Base-by-base conservation (phyloP, 768 basidiomycete species). In the Hygrocybe coccinea region DNA sequence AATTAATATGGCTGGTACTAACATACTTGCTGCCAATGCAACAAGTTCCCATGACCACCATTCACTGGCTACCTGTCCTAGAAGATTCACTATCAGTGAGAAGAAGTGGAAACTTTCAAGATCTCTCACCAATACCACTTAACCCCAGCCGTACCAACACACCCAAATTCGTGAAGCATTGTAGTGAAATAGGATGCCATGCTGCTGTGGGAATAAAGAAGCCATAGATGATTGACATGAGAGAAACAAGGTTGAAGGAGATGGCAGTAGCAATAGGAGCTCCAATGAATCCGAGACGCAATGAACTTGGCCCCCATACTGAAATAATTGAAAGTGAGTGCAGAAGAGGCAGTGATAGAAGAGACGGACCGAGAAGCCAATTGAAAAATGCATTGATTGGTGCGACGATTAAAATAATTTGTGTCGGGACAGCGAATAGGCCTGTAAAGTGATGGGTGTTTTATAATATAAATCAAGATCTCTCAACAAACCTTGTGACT, bases 41-140 rank as follows among this genome's bases (percentile, higher is more conserved):
- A 89, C 70, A 5, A 92, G 78, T 70, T 97, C 94, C 95, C 95
- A 95, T 37, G 88, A 86, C 93, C 95, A 97, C 95, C 95, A 98
- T 69, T 97, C 95, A 3, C 83, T 85, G 1, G 90, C 91, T 3
- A 83, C 86, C 68, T 93, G 91, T 0, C 84, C 84, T 78, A 58
- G 39, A 54, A 14, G 12, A 46, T 19, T 8, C 48, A 14, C 8
- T 49, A 8, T 17, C 17, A 17, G n/a, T 14, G 44, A 12, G 29
- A 36, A 6, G 54, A 5, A 36, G 29, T 29, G 8, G 43, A 21
- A 21, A 17, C 3, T 10, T 7, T 17, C 7, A 50, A 43, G 29
- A 8, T 17, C 17, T 66, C 77, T 47, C 53, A 78, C 85, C 87
- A 19, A 91, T 83, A 9, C 95, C 94, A 9, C 89, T 89, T 3